These are phyloP conservation scores for Hypoxylon fragiforme DNA, from an alignment of 495 filamentous ascomycete genomes.

Conservation along the genomic window DNA sequence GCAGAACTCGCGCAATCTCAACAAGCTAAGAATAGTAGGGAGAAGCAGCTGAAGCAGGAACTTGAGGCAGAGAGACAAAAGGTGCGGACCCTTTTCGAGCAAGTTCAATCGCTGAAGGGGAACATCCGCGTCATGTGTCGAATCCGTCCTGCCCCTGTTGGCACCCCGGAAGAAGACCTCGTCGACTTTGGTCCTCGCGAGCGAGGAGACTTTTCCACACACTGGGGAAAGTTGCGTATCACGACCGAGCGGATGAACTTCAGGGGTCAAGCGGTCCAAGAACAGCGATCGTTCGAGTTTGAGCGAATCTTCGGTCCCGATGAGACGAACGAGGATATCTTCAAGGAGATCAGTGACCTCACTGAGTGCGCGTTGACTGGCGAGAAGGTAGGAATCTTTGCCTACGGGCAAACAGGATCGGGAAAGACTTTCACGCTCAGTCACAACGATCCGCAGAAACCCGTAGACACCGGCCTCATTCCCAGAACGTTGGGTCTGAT, in stretches of 20 bases:
- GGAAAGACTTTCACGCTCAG: slow-evolving; percentile 52
- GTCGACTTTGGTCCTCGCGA: slow-evolving; percentile 16
- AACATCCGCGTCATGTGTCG: slow-evolving; percentile 97
- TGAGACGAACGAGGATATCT: slow-evolving; percentile 78
- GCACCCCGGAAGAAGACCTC: slow-evolving; percentile 38
- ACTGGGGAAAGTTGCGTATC: slow-evolving; percentile 16
- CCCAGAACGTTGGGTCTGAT: slow-evolving; percentile 85
- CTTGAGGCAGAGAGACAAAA: slow-evolving; percentile 1
- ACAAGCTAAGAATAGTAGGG: not conserved
- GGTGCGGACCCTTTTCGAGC: slow-evolving; percentile 69
- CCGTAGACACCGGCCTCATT: slow-evolving; percentile 86
- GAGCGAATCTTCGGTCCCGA: slow-evolving; percentile 84
- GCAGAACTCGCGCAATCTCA: not conserved
- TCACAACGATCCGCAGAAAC: slow-evolving; percentile 28
- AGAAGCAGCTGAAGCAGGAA: not conserved
- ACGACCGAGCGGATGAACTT: slow-evolving; percentile 62
- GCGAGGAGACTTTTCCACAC: not conserved
- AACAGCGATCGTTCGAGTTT: slow-evolving; percentile 80
- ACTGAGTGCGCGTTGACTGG: slow-evolving; percentile 89
- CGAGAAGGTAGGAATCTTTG: slow-evolving; percentile 75
- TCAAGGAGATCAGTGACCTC: slow-evolving; percentile 91
- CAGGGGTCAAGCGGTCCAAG: slow-evolving; percentile 55
- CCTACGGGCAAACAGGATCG: slow-evolving; percentile 54
- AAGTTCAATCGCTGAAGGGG: slow-evolving; percentile 90
- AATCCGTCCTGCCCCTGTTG: slow-evolving; percentile 72